Evolutionary conservation across 2,329 filamentous ascomycete genomes (phyloP).

Genomic region (Nemania sp.): DNA sequence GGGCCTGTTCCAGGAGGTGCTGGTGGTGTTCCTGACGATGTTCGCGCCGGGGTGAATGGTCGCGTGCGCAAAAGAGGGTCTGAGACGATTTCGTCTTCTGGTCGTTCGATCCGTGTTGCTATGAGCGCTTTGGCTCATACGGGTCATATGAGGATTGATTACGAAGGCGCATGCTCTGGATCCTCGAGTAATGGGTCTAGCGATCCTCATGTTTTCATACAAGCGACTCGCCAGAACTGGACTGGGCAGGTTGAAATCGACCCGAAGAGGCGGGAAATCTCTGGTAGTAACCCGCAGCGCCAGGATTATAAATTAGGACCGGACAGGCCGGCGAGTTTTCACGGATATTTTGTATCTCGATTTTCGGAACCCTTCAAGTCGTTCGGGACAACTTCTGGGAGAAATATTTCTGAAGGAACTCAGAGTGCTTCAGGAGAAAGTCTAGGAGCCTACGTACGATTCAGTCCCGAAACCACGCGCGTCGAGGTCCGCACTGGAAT

Average conservation of each 20-base stretch:
- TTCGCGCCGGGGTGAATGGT: constrained; percentile 46
- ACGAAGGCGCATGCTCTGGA: constrained; percentile 26
- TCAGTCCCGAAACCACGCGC: constrained; percentile 33
- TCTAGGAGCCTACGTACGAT: constrained; percentile 46
- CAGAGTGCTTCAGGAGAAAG: constrained; percentile 40
- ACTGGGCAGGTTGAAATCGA: constrained; percentile 48
- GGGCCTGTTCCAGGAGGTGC: constrained; percentile 47
- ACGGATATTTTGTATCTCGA: constrained; percentile 50
- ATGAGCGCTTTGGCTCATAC: constrained; percentile 49
- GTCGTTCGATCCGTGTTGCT: constrained; percentile 37
- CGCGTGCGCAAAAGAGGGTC: constrained; percentile 37
- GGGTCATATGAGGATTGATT: constrained; percentile 47
- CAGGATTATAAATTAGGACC: constrained; percentile 52
- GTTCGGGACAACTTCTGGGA: constrained; percentile 42
- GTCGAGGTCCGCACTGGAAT: constrained; percentile 52
- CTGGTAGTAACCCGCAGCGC: constrained; percentile 49
- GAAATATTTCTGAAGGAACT: constrained; percentile 30
- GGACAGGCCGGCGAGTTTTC: constrained; percentile 45
- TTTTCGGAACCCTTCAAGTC: constrained; percentile 48
- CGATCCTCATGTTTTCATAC: constrained; percentile 47
- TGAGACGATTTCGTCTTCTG: constrained; percentile 17
- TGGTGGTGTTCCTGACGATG: constrained; percentile 42
- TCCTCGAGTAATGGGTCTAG: neutral
- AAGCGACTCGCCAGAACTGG: constrained; percentile 50
- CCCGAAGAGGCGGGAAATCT: constrained; percentile 42